A percentile compares a stretch with the other conserved stretches of the same genome.
These are phyloP conservation scores for Lathyrus tuberosus DNA, from an alignment of 306 rosid species.

Conservation along the genomic window DNA sequence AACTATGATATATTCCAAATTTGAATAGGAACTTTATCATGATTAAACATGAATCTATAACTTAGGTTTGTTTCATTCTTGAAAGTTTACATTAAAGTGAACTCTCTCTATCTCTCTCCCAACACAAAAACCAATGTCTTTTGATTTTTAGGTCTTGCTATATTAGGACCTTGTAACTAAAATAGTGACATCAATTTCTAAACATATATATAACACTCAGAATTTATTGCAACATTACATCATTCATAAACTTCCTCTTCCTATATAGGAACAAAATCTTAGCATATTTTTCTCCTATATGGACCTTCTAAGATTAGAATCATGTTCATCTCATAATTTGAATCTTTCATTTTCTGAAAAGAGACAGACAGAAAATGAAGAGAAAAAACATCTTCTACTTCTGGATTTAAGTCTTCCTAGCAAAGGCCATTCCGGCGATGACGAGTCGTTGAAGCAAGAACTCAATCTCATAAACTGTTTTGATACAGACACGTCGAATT, in stretches of 20 bases:
- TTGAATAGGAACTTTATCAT: constrained; percentile 17
- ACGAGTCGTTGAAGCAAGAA: constrained; percentile 55
- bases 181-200: constrained; percentile 50
- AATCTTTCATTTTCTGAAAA: constrained; percentile 42
- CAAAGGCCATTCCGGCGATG: constrained; percentile 17
- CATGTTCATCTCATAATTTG: constrained; percentile 55
- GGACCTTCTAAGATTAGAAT: constrained; percentile 47
- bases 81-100: constrained; percentile 9
- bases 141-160: constrained; percentile 52
- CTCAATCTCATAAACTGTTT: constrained; percentile 76
- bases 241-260: constrained; percentile 38
- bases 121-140: constrained; percentile 37
- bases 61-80: constrained; percentile 13
- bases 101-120: constrained; percentile 43
- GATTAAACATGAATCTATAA: constrained; percentile 8
- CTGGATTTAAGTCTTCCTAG: constrained; percentile 66
- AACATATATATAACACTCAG: constrained; percentile 42
- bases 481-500: constrained; percentile 45
- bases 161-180: constrained; percentile 84
- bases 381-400: constrained; percentile 39
- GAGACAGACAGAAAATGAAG: constrained; percentile 27
- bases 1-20: constrained; percentile 29
- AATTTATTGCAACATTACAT: constrained; percentile 47
- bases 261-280: constrained; percentile 28
- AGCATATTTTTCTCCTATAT: constrained; percentile 32